Evolutionary conservation across 2,329 filamentous ascomycete species (phyloP).

Genomic region (Epichloe gansuensis): DNA sequence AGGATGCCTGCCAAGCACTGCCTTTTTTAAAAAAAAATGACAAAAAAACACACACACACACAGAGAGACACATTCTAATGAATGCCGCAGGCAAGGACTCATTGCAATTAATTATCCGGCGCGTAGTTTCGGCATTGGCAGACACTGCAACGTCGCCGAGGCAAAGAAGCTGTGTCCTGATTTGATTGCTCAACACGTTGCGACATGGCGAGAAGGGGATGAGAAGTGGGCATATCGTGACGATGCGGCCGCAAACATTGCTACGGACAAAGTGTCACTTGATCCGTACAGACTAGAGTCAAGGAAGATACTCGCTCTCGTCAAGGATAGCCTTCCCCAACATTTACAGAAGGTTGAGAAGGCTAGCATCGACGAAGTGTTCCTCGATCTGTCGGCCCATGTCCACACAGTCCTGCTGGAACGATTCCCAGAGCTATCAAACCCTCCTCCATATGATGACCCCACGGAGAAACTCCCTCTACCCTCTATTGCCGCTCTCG

Average conservation of each 20-base stretch:
- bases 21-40: not conserved
- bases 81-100: conserved; percentile 57
- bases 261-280: conserved; percentile 82
- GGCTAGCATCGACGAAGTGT: conserved; percentile 90
- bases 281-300: conserved; percentile 85
- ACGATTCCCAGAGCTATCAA: conserved; percentile 58
- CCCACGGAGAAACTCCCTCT: conserved; percentile 56
- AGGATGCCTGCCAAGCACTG: too few relatives aligned
- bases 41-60: too few relatives aligned
- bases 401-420: conserved; percentile 63
- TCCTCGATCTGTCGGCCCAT: conserved; percentile 79
- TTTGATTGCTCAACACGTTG: conserved; percentile 80
- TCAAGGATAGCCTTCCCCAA: conserved; percentile 60
- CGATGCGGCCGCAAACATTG: conserved; percentile 66
- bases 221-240: conserved; percentile 83
- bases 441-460: conserved; percentile 59
- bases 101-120: conserved; percentile 97
- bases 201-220: conserved; percentile 87
- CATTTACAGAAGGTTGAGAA: conserved; percentile 71
- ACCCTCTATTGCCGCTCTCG: conserved; percentile 54
- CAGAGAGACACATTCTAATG: not conserved
- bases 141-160: conserved; percentile 68
- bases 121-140: conserved; percentile 62
- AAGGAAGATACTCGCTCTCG: conserved; percentile 63
- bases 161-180: conserved; percentile 78